A percentile compares a stretch with the other conserved stretches of the same genome.
Conservation (phyloP, 371 early-diverging fungal species). For the Chytridium lagenaria region DNA sequence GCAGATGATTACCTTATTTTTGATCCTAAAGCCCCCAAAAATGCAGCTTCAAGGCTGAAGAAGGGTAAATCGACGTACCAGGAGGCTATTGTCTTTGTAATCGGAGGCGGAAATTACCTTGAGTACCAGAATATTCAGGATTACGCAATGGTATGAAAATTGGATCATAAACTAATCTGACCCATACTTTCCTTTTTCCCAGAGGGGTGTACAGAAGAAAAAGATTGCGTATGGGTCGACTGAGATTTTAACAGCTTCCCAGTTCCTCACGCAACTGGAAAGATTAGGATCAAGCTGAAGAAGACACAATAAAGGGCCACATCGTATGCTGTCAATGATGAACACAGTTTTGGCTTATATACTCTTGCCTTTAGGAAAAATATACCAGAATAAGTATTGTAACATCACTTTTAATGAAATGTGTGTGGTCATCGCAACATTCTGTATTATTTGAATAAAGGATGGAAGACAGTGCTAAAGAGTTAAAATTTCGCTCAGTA, state of each 20-base stretch:
- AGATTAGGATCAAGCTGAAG: slow-evolving; percentile 58
- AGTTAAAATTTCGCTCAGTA: too few species aligned
- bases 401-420: too few species aligned
- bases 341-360: too few species aligned
- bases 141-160: slow-evolving; percentile 70
- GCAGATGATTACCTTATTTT: slow-evolving; percentile 85
- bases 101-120: slow-evolving; percentile 96
- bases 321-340: too few species aligned
- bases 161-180: too few species aligned
- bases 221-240: slow-evolving; percentile 96
- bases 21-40: slow-evolving; percentile 74
- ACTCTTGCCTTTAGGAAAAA: too few species aligned
- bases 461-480: not conserved
- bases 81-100: slow-evolving; percentile 94
- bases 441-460: too few species aligned
- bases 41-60: slow-evolving; percentile 36
- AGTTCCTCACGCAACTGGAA: slow-evolving; percentile 85
- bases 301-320: too few species aligned
- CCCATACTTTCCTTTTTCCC: too few species aligned
- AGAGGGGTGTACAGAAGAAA: slow-evolving; percentile 61
- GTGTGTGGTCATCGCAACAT: too few species aligned
- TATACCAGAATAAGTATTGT: too few species aligned
- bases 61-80: slow-evolving; percentile 67
- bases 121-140: slow-evolving; percentile 95
- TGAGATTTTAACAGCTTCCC: slow-evolving; percentile 85